These are phyloP conservation scores for Fusarium sp. DNA, from an alignment of 2,329 filamentous ascomycete genomes.

Conservation along the genomic window DNA sequence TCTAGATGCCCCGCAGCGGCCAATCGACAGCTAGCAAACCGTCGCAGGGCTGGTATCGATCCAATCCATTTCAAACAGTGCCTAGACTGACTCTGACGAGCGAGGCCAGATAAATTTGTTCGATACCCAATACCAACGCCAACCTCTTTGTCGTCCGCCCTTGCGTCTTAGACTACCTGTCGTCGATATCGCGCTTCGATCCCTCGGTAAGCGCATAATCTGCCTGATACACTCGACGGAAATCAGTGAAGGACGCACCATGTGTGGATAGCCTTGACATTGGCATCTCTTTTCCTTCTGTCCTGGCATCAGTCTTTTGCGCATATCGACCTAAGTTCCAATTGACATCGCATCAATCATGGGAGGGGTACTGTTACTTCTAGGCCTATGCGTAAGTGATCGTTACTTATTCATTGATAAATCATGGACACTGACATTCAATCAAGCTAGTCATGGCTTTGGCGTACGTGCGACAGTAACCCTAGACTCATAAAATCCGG, in stretches of 20 bases:
- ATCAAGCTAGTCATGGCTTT: constrained; percentile 68
- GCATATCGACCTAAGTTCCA: constrained; percentile 20
- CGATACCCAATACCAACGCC: constrained; percentile 22
- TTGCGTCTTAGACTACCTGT: constrained; percentile 13
- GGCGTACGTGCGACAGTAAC: constrained; percentile 59
- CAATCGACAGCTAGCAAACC: constrained; percentile 44
- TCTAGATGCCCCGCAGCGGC: constrained; percentile 39
- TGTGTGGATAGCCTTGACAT: constrained; percentile 41
- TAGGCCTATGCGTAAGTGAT: constrained; percentile 57
- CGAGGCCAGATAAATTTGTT: constrained; percentile 43
- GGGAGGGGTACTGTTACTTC: constrained; percentile 56
- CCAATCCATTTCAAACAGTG: constrained; percentile 28
- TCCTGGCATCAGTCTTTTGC: constrained; percentile 20
- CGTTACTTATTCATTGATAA: neutral
- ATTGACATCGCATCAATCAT: constrained; percentile 48
- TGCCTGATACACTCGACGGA: neutral
- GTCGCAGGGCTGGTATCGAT: constrained; percentile 39
- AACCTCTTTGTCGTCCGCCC: constrained; percentile 25
- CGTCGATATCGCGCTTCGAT: constrained; percentile 11
- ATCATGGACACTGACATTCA: constrained; percentile 40
- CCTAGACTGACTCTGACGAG: constrained; percentile 3
- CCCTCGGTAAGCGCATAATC: constrained; percentile 15
- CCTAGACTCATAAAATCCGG: constrained; percentile 23
- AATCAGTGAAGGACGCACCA: constrained; percentile 30
- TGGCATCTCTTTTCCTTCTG: constrained; percentile 11